Base-by-base conservation (phyloP, 805 yeast species). In the Suhomyces prunicola region DNA sequence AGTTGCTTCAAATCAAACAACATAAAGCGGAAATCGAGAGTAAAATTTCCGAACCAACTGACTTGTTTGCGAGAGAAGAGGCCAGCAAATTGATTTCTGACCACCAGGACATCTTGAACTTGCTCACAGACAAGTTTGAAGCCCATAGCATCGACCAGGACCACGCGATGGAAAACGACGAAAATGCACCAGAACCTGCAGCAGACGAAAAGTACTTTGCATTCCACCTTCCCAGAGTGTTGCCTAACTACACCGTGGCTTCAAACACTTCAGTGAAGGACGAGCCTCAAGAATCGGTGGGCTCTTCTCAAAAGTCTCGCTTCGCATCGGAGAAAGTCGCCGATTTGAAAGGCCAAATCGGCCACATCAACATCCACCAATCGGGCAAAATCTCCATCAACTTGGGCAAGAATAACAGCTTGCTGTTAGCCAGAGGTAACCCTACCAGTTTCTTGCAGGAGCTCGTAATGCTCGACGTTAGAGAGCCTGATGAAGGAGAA, bases 351-450 rank as follows among this genome's bases (percentile, higher is more conserved):
- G 97, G 97, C 1, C 76, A 76, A 51, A 77, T 90, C 39, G 97
- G 97, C 5, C 76, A 80, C 8, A 63, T 93, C 33, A 81, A 93
- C 51, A 76, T 86, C 46, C 97, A 92, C 67, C 82, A 85, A 62
- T 89, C 97, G 1, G 98, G 98, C 3, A 88, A 82, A 64, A 67
- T 90, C 19, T 78, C 96, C 3, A 79, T 92, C 67, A 80, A 83
- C 54, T 72, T 93, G 39, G 97, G 96, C 12, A 81, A 83, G 49
- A 80, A 83, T 6, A 76, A 81, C 3, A 79, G 85, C 78, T 59
- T 75, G 45, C 90, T 87, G 52, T 84, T 91, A 22, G 74, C 84
- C 4, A 79, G 81, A 61, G 97, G 97, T 13, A 83, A 89, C 3
- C 79, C 84, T 10, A 68, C 88, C 6, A 76, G 81, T 4, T 85